These are phyloP conservation scores for Cynara cardunculus DNA, from an alignment of 129 eudicot genomes.

Conservation along the genomic window DNA sequence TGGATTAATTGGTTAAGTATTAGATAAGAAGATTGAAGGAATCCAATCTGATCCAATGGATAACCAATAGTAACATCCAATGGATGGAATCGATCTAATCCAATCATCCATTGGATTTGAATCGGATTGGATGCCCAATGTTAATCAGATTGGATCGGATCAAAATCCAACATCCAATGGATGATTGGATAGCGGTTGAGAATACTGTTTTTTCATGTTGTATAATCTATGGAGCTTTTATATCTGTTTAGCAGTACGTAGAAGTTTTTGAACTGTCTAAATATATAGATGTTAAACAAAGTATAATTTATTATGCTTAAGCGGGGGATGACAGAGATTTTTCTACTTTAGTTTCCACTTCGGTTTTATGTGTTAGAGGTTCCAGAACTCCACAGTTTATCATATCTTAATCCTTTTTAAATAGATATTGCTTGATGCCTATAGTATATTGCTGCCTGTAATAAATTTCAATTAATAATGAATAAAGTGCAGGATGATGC, in stretches of 20 bases:
- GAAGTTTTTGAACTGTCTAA: neutral
- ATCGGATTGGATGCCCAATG: no score
- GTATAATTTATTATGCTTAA: neutral
- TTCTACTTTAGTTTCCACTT: neutral
- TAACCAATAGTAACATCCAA: no score
- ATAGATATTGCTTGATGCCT: neutral
- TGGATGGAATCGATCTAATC: no score
- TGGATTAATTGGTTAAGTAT: no score
- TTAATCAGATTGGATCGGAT: no score
- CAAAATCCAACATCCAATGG: no score
- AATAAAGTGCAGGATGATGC: conserved; percentile 65
- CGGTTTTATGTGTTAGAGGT: neutral
- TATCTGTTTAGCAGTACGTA: neutral
- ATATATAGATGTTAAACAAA: neutral
- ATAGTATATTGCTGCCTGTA: neutral
- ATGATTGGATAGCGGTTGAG: no score
- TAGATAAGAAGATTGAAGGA: no score
- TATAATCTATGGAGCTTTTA: neutral
- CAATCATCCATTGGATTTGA: no score
- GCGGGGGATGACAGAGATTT: neutral
- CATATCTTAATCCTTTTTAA: neutral
- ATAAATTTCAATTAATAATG: conserved; percentile 1
- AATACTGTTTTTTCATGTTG: neutral
- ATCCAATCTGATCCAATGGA: no score
- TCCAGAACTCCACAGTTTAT: neutral